A percentile compares a stretch with the other conserved stretches of the same genome.
These are phyloP conservation scores for Candida golubevii DNA, from an alignment of 805 yeast species.

Conservation along the genomic window DNA sequence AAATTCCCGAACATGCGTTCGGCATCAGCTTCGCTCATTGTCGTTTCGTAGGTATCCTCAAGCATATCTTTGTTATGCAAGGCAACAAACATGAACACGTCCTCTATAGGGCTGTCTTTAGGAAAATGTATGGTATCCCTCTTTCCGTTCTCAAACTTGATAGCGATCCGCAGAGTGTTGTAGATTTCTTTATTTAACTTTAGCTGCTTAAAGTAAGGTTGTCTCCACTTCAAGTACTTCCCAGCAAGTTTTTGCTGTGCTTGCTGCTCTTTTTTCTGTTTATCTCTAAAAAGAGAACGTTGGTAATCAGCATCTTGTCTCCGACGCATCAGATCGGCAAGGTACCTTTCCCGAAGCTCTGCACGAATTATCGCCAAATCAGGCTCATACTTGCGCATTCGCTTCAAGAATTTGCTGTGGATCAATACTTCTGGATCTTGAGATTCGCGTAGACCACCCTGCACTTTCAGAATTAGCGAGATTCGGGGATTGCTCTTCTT, in stretches of 20 bases:
- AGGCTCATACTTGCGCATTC: slow-evolving; percentile 56
- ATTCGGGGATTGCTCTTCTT: slow-evolving; percentile 51
- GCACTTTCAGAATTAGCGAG: slow-evolving; percentile 57
- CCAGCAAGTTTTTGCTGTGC: slow-evolving; percentile 29
- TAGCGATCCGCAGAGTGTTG: slow-evolving; percentile 57
- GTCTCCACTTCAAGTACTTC: slow-evolving; percentile 32
- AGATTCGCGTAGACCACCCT: slow-evolving; percentile 54
- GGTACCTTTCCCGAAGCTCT: slow-evolving; percentile 58
- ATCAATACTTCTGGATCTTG: slow-evolving; percentile 27
- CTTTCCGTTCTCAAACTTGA: slow-evolving; percentile 60
- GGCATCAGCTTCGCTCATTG: slow-evolving; percentile 22
- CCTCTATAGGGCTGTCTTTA: slow-evolving; percentile 24
- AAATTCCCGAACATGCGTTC: slow-evolving; percentile 21
- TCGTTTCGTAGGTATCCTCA: slow-evolving; percentile 17
- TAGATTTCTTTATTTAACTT: slow-evolving; percentile 10
- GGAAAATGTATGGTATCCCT: slow-evolving; percentile 43
- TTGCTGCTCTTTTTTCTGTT: slow-evolving; percentile 40
- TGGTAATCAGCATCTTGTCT: slow-evolving; percentile 79
- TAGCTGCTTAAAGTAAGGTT: slow-evolving; percentile 26
- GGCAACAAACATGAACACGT: slow-evolving; percentile 34
- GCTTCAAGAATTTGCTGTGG: slow-evolving; percentile 37
- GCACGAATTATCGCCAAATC: slow-evolving; percentile 55
- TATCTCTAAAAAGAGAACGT: slow-evolving; percentile 64
- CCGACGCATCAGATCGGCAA: slow-evolving; percentile 53
- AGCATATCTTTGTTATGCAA: slow-evolving; percentile 40